Evolutionary conservation across 768 basidiomycete species (phyloP).

Genomic region (Termitomyces sp.): DNA sequence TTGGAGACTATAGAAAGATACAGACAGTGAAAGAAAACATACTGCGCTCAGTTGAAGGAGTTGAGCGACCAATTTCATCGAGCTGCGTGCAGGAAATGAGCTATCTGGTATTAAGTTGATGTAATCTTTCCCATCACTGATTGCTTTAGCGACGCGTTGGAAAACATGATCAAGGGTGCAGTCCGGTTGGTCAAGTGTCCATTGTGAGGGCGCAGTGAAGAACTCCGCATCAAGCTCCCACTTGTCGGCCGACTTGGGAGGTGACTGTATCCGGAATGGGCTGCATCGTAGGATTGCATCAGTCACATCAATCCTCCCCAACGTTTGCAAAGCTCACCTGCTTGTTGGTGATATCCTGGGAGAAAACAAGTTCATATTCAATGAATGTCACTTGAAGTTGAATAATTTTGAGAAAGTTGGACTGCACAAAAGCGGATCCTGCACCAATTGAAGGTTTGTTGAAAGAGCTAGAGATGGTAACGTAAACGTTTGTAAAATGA

Average conservation of each 20-base stretch:
- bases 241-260: not conserved
- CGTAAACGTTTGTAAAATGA: no score
- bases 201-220: slow-evolving; percentile 2
- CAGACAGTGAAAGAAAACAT: not conserved
- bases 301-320: no score
- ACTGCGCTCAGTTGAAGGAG: slow-evolving; percentile 14
- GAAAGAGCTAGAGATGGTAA: no score
- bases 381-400: no score
- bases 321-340: no score
- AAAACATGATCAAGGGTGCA: not conserved
- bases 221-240: slow-evolving; percentile 14
- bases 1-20: not conserved
- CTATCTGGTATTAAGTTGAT: not conserved
- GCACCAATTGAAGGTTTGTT: no score
- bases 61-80: slow-evolving; percentile 8
- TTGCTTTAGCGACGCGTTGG: not conserved
- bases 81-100: slow-evolving; percentile 14
- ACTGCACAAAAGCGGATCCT: no score
- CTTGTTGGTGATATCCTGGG: no score
- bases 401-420: no score
- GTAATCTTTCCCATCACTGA: slow-evolving; percentile 3
- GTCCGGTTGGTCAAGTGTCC: not conserved
- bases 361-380: no score
- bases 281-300: no score
- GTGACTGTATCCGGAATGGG: no score